These are phyloP conservation scores for Solanum sejunctum DNA, from an alignment of 257 asterid genomes.

Conservation along the genomic window DNA sequence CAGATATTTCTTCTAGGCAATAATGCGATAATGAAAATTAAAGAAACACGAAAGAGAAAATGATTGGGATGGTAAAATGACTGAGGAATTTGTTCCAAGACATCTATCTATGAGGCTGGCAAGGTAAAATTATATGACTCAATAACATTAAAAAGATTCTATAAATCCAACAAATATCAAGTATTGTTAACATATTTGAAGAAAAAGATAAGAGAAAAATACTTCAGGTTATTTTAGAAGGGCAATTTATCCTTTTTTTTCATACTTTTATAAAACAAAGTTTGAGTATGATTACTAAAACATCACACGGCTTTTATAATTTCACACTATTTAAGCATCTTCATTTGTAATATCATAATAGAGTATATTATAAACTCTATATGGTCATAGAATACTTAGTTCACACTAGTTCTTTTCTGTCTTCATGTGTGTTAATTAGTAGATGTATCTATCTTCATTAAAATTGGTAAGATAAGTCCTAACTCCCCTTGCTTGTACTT, in stretches of 20 bases:
- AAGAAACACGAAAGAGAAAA: not conserved
- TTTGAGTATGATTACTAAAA: not conserved
- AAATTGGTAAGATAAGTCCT: not conserved
- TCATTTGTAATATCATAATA: not conserved
- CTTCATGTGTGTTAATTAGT: not conserved
- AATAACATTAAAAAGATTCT: not conserved
- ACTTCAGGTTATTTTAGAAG: not conserved
- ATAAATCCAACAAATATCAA: not conserved
- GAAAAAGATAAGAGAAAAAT: not conserved
- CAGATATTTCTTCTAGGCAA: not conserved
- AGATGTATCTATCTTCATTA: not conserved
- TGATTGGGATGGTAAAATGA: not conserved
- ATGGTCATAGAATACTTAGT: not conserved
- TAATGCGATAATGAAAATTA: not conserved
- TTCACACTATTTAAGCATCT: not conserved
- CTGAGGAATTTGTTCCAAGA: not conserved
- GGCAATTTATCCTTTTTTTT: not conserved
- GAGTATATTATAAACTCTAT: not conserved
- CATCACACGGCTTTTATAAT: not conserved
- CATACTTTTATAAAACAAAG: not conserved
- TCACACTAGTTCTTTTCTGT: not conserved
- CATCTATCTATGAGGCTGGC: not conserved
- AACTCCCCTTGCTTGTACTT: not conserved
- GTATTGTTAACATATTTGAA: not conserved
- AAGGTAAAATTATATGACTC: not conserved